phyloP scores from a whole-genome alignment of 768 basidiomycete genomes.

The Obba rivulosa region DNA sequence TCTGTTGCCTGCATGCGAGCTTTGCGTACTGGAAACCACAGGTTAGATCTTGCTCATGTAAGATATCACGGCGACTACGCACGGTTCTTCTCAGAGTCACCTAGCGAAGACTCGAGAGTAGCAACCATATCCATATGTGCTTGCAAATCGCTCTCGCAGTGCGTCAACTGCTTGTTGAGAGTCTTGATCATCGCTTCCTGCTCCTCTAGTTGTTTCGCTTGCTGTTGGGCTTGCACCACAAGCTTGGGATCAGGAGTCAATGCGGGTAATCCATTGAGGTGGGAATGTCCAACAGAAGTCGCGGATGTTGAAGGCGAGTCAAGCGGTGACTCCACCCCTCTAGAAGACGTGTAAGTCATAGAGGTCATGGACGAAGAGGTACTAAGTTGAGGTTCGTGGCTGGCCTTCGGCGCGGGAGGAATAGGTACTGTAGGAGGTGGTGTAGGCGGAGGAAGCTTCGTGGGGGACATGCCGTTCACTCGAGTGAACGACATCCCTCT shows the following conservation, averaged over 20 bases:
- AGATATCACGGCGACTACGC: constrained; percentile 30
- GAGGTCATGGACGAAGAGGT: constrained; percentile 40
- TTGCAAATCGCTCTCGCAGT: constrained; percentile 88
- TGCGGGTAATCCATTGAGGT: constrained; percentile 27
- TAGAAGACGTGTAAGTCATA: constrained; percentile 29
- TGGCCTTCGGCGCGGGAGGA: constrained; percentile 64
- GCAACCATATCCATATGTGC: constrained; percentile 87
- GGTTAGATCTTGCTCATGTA: background rate
- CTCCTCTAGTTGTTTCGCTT: constrained; percentile 72
- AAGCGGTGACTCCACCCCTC: constrained; percentile 56
- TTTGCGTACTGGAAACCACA: constrained; percentile 63
- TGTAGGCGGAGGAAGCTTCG: constrained; percentile 82
- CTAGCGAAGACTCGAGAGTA: constrained; percentile 79
- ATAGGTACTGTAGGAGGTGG: constrained; percentile 87
- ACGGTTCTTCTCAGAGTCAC: constrained; percentile 93
- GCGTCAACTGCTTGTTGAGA: constrained; percentile 88
- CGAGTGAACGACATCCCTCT: constrained; percentile 37
- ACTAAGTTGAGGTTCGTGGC: constrained; percentile 49
- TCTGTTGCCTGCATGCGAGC: constrained; percentile 92
- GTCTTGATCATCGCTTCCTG: constrained; percentile 91
- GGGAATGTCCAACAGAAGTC: constrained; percentile 31
- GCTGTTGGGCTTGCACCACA: constrained; percentile 59
- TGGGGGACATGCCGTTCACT: constrained; percentile 52
- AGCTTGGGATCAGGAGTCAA: constrained; percentile 50
- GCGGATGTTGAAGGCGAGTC: constrained; percentile 66